These are phyloP conservation scores for Irpex sp. DNA, from an alignment of 1,284 basidiomycete genomes.

Conservation along the genomic window DNA sequence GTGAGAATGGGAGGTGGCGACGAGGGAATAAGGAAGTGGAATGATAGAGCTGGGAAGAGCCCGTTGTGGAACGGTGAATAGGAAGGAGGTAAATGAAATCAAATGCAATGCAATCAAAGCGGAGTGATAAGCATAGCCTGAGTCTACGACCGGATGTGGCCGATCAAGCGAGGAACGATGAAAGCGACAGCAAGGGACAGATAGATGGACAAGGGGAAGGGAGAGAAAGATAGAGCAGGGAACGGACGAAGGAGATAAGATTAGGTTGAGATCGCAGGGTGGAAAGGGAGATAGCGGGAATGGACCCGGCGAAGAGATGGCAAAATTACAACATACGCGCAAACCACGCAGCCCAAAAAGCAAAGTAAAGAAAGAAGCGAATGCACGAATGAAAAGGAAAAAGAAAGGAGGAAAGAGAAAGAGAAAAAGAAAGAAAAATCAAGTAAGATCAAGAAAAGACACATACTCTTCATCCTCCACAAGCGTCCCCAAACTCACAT, in stretches of 20 bases:
- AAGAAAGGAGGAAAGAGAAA: not conserved
- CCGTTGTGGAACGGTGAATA: not conserved
- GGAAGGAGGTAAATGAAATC: too few species aligned
- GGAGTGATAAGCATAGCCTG: not conserved
- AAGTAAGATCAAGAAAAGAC: slow-evolving; percentile 25
- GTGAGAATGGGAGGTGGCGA: not conserved
- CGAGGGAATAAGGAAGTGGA: not conserved
- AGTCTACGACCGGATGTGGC: not conserved
- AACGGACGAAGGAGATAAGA: not conserved
- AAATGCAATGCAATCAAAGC: too few species aligned
- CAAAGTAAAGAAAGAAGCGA: not conserved
- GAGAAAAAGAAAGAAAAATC: not conserved
- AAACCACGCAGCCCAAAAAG: not conserved
- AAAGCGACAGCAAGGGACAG: not conserved
- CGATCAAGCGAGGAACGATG: not conserved
- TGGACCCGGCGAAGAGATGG: not conserved
- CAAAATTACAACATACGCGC: not conserved
- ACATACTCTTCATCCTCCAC: slow-evolving; percentile 27
- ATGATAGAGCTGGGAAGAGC: not conserved
- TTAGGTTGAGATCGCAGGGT: not conserved
- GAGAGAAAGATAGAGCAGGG: not conserved
- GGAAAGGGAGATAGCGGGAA: not conserved
- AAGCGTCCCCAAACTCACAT: slow-evolving; percentile 24
- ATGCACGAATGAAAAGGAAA: not conserved
- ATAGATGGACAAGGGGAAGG: not conserved